Conservation (phyloP, 805 yeast genomes). For the Candida loeiensis region DNA sequence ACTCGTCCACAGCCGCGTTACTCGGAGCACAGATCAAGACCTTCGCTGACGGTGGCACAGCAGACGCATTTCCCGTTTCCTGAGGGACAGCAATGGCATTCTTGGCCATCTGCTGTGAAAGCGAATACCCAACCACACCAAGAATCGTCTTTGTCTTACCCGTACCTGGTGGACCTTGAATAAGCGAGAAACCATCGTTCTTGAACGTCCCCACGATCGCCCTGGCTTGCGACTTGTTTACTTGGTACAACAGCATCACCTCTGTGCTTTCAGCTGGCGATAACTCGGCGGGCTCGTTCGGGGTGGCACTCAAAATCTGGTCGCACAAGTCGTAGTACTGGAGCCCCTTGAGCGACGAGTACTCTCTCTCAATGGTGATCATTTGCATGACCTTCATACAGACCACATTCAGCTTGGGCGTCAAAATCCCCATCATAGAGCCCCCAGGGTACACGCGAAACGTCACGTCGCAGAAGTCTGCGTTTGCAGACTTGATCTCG, state of each 20-base stretch:
- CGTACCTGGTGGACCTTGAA: conserved; percentile 97
- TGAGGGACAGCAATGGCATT: conserved; percentile 6
- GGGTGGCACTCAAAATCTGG: conserved; percentile 63
- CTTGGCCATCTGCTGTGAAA: conserved; percentile 35
- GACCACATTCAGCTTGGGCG: conserved; percentile 60
- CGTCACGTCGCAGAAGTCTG: conserved; percentile 72
- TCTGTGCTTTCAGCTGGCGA: conserved; percentile 35
- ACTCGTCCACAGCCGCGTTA: conserved; percentile 97
- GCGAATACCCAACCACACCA: conserved; percentile 79
- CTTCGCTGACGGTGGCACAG: conserved; percentile 32
- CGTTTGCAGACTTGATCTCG: conserved; percentile 61
- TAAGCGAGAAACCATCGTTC: conserved; percentile 75
- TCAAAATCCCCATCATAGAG: conserved; percentile 49
- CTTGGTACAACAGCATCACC: conserved; percentile 49
- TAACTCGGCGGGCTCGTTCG: conserved; percentile 42
- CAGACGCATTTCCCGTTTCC: background rate
- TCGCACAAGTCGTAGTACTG: conserved; percentile 75
- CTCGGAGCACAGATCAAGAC: conserved; percentile 95
- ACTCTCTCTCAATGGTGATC: conserved; percentile 93
- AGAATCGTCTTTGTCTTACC: conserved; percentile 97
- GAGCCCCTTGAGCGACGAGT: conserved; percentile 74
- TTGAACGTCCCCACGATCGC: conserved; percentile 76
- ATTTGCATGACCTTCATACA: conserved; percentile 79
- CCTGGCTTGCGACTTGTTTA: conserved; percentile 85
- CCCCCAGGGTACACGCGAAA: conserved; percentile 60